A percentile compares a stretch with the other conserved stretches of the same genome.
phyloP scores from a whole-genome alignment of 2,329 filamentous ascomycete species.

The Fusarium staphyleae region DNA sequence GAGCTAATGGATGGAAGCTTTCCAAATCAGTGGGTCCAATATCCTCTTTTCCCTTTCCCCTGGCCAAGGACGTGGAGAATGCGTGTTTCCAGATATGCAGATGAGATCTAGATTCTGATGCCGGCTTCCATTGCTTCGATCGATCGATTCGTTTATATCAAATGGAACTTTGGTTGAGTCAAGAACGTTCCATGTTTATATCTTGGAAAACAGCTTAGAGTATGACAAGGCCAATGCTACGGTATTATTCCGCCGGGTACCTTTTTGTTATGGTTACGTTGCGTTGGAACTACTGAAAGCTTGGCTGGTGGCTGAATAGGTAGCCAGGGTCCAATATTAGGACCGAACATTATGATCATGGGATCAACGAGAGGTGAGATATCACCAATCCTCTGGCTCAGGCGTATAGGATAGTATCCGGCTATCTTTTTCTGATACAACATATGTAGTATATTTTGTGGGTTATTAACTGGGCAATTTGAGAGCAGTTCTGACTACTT shows the following conservation, averaged over 20 bases:
- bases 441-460: too few relatives aligned
- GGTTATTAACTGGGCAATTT: too few relatives aligned
- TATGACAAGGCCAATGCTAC: slow-evolving; percentile 12
- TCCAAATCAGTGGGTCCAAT: background rate
- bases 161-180: background rate
- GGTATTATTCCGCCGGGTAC: background rate
- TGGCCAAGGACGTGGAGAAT: background rate
- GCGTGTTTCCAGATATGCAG: background rate
- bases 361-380: slow-evolving; percentile 9
- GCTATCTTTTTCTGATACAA: too few relatives aligned
- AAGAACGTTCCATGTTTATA: background rate
- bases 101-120: slow-evolving; percentile 4
- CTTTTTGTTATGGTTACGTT: background rate
- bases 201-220: background rate
- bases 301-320: slow-evolving; percentile 10
- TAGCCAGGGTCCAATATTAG: slow-evolving; percentile 14
- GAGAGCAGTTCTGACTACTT: too few relatives aligned
- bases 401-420: slow-evolving; percentile 7
- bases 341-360: slow-evolving; percentile 23
- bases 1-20: slow-evolving; percentile 3
- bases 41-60: slow-evolving; percentile 6
- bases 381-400: slow-evolving; percentile 31
- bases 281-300: background rate
- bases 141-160: background rate
- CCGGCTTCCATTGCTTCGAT: background rate